Evolutionary conservation across 2,329 filamentous ascomycete genomes (phyloP).

Genomic region (Epichloe aotearoae): DNA sequence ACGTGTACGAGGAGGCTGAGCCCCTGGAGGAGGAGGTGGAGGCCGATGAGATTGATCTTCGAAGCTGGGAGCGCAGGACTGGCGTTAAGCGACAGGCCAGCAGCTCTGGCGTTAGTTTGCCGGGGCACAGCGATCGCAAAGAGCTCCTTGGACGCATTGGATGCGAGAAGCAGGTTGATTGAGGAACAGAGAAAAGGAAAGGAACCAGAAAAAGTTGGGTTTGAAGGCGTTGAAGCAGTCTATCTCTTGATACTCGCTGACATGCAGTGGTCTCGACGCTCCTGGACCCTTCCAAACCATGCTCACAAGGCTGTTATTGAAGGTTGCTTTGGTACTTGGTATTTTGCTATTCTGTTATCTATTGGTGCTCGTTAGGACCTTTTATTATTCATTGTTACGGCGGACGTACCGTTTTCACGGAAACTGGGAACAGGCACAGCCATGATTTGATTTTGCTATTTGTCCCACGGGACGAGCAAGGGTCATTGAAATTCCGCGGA

Average conservation of each 20-base stretch:
- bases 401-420: no score
- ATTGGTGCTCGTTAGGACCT: background rate
- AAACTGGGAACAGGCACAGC: background rate
- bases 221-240: conserved; percentile 4
- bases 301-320: background rate
- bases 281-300: background rate
- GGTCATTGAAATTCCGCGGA: background rate
- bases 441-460: background rate
- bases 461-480: background rate
- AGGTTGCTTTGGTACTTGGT: background rate
- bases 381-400: no score
- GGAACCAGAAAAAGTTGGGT: background rate
- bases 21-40: conserved; percentile 63
- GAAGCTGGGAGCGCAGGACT: conserved; percentile 45
- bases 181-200: conserved; percentile 4
- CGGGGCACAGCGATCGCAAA: conserved; percentile 63
- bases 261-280: background rate
- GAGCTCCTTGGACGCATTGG: conserved; percentile 71
- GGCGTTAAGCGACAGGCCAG: conserved; percentile 40
- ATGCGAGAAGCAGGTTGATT: conserved; percentile 61
- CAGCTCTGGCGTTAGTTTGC: conserved; percentile 50
- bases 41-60: conserved; percentile 56
- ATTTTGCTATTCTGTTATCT: background rate
- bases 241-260: background rate
- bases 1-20: conserved; percentile 38